Evolutionary conservation across 306 rosid genomes (phyloP), one percentile per base, ranked within the genome.

Genomic region (Fragaria ananassa): DNA sequence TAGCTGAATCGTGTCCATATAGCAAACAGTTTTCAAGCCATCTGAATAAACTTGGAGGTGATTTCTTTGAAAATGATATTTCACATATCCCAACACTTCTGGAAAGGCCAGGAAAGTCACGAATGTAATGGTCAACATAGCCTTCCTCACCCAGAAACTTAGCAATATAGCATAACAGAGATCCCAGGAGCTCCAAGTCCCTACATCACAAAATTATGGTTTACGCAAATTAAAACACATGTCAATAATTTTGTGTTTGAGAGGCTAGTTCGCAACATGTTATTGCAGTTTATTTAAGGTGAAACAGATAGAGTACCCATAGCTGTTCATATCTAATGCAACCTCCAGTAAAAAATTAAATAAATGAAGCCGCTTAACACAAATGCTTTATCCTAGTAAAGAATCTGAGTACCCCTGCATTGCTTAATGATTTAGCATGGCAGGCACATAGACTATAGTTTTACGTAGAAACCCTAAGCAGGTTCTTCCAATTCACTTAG

Each of bases 21-120:
- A 78, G 91, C 91, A 94, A 85, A 86, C 97, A 90, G 84, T 81
- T 86, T 81, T 88, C 96, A 53, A 94, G 93, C 98, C 98, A 94
- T 86, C 96, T 89, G 90, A 87, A 90, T 79, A 94, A 74, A 90
- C 87, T 90, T 77, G 96, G 93, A 85, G 92, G 86, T 65, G 76
- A 81, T 89, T 89, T 87, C 74, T 14, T 47, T 49, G 91, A 86
- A 71, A 57, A 62, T 76, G 88, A 56, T 50, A 87, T 57, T 73
- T 76, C 83, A 67, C 84, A 64, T 60, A 61, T 76, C 76, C 72
- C 80, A 67, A 89, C 83, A 57, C 70, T 86, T 74, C 81, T 81
- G 64, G 90, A 84, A 49, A 89, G 87, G 82, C 81, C 77, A 29
- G 98, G 98, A 81, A 94, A 94, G 88, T 94, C 98, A 11, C 98